Percentiles rank a stretch among this genome's conserved stretches.
Conservation (phyloP, 2,329 filamentous ascomycete genomes). For the Talaromyces piceae region DNA sequence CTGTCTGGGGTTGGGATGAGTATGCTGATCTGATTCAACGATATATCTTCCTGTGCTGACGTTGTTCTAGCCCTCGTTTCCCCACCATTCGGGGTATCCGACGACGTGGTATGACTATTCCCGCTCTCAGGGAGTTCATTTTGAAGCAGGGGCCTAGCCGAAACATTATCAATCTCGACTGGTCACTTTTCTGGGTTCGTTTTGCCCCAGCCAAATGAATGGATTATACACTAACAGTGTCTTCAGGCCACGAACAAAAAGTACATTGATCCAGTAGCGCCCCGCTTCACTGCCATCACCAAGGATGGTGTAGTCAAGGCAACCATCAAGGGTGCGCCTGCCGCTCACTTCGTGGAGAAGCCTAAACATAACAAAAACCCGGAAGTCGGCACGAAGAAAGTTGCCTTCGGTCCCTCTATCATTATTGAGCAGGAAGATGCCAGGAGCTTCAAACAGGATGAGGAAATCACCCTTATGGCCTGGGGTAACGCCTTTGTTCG, state of each 20-base stretch:
- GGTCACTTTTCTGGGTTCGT: constrained; percentile 40
- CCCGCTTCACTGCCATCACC: constrained; percentile 65
- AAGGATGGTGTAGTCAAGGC: constrained; percentile 65
- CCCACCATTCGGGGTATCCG: constrained; percentile 45
- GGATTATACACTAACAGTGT: neutral
- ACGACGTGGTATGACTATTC: constrained; percentile 43
- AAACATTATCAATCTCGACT: constrained; percentile 44
- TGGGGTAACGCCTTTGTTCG: constrained; percentile 63
- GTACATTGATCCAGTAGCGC: constrained; percentile 69
- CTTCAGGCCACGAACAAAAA: constrained; percentile 61
- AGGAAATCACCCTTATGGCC: constrained; percentile 93
- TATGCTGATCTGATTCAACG: neutral
- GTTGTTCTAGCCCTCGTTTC: constrained; percentile 32
- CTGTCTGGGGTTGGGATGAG: constrained; percentile 47
- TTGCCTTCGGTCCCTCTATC: constrained; percentile 66
- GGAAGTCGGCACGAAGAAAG: constrained; percentile 75
- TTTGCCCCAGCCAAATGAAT: neutral
- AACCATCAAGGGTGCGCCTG: constrained; percentile 59
- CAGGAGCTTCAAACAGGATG: constrained; percentile 68
- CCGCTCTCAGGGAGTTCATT: constrained; percentile 44
- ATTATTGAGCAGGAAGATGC: constrained; percentile 83
- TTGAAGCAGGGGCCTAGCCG: constrained; percentile 44
- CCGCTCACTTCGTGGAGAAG: constrained; percentile 63
- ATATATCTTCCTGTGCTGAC: neutral
- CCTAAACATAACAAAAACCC: constrained; percentile 87